Evolutionary conservation across 1,139 yeast species (phyloP).

Genomic region (Hanseniaspora gamundiae): DNA sequence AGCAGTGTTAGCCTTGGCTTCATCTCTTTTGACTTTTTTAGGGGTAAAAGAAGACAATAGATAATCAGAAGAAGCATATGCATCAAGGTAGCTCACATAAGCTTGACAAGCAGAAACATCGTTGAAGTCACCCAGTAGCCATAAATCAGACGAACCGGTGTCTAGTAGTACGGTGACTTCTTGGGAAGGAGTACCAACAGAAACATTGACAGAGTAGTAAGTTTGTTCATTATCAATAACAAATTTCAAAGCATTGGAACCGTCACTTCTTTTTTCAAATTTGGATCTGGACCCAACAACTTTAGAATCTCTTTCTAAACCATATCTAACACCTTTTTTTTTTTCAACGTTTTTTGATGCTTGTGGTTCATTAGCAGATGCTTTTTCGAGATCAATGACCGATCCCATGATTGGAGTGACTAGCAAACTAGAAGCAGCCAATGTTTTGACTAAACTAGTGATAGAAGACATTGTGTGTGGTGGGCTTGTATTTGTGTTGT

Average conservation of each 20-base stretch:
- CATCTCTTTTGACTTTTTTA: neutral
- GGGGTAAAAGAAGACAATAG: neutral
- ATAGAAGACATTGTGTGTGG: neutral
- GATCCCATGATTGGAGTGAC: too few relatives aligned
- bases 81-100: slow-evolving; percentile 1
- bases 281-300: neutral
- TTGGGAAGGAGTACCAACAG: slow-evolving; percentile 28
- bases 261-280: slow-evolving; percentile 4
- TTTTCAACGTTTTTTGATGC: too few relatives aligned
- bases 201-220: slow-evolving; percentile 20
- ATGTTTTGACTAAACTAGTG: too few relatives aligned
- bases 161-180: slow-evolving; percentile 30
- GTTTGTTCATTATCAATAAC: slow-evolving; percentile 16
- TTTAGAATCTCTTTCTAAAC: slow-evolving; percentile 3
- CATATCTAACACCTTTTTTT: slow-evolving; percentile 1
- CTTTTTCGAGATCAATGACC: too few relatives aligned
- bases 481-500: too few relatives aligned
- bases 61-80: neutral
- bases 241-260: slow-evolving; percentile 2
- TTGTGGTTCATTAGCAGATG: neutral
- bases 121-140: slow-evolving; percentile 25
- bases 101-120: slow-evolving; percentile 11
- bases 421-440: too few relatives aligned
- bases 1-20: slow-evolving; percentile 1
- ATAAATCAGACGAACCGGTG: slow-evolving; percentile 38